Evolutionary conservation across 2,329 filamentous ascomycete genomes (phyloP).

Genomic region (Fusarium graminum): DNA sequence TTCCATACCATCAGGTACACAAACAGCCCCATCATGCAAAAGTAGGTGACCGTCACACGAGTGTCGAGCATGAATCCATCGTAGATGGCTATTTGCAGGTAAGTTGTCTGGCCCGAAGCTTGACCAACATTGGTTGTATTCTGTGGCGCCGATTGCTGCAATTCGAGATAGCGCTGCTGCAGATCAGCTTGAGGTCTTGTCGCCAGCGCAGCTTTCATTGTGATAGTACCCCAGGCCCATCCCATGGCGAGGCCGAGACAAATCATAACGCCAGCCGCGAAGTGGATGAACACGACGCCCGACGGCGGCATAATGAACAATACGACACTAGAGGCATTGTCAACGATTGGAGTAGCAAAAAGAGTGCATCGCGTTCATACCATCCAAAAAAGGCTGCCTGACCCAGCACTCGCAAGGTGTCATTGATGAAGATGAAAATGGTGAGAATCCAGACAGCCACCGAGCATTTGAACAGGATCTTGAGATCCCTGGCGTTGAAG

Average conservation of each 20-base stretch:
- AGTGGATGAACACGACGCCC: constrained; percentile 41
- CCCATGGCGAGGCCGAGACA: constrained; percentile 26
- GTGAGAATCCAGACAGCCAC: constrained; percentile 44
- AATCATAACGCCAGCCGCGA: constrained; percentile 33
- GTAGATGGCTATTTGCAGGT: constrained; percentile 26
- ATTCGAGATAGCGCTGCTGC: constrained; percentile 19
- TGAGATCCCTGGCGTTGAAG: constrained; percentile 43
- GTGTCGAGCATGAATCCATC: constrained; percentile 39
- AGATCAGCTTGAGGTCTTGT: constrained; percentile 33
- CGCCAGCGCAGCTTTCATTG: constrained; percentile 41
- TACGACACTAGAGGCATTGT: constrained; percentile 26
- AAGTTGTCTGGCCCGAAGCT: constrained; percentile 26
- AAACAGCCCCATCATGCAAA: constrained; percentile 40
- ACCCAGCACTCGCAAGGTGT: constrained; percentile 33
- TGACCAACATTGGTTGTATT: constrained; percentile 35
- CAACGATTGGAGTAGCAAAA: background rate
- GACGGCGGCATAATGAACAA: constrained; percentile 42
- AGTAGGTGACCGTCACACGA: constrained; percentile 36
- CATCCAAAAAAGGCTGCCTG: constrained; percentile 32
- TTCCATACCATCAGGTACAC: constrained; percentile 27
- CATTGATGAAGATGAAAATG: constrained; percentile 38
- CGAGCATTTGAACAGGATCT: constrained; percentile 41
- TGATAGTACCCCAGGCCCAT: constrained; percentile 40
- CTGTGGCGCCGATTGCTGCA: constrained; percentile 29
- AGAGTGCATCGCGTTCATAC: background rate